A percentile compares a stretch with the other conserved stretches of the same genome.
Evolutionary conservation across 176 grass and related monocot genomes (phyloP).

Genomic region (Lolium perenne): DNA sequence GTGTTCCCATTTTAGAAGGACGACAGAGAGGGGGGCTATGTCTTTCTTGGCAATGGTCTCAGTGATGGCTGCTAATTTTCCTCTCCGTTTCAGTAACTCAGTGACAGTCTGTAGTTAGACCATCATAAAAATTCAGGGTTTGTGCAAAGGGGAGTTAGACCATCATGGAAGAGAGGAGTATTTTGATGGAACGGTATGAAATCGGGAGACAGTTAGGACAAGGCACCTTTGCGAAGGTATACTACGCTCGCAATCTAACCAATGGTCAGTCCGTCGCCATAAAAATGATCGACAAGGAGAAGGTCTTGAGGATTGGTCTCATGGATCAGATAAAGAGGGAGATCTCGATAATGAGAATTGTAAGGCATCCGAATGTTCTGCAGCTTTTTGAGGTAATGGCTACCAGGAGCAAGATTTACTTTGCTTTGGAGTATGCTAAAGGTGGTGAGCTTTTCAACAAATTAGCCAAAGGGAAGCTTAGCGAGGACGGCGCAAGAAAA

Average conservation of each 20-base stretch:
- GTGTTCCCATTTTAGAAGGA: slow-evolving; percentile 11
- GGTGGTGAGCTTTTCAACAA: slow-evolving; percentile 88
- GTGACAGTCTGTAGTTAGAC: not conserved
- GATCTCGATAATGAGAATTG: slow-evolving; percentile 76
- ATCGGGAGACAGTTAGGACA: slow-evolving; percentile 74
- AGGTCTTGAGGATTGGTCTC: slow-evolving; percentile 70
- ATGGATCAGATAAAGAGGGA: slow-evolving; percentile 84
- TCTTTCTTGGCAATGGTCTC: slow-evolving; percentile 35
- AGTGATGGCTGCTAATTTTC: slow-evolving; percentile 35
- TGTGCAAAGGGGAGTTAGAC: not conserved
- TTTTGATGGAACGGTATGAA: slow-evolving; percentile 73
- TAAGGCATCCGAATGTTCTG: slow-evolving; percentile 76
- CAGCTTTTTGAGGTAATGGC: slow-evolving; percentile 87
- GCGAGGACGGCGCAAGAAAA: slow-evolving; percentile 58
- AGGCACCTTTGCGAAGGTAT: slow-evolving; percentile 84
- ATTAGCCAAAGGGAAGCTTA: slow-evolving; percentile 65
- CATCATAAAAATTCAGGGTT: not conserved
- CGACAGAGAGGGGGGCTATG: slow-evolving; percentile 6
- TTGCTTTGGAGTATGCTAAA: slow-evolving; percentile 76
- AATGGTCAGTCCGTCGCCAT: slow-evolving; percentile 71
- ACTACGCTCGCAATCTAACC: slow-evolving; percentile 65
- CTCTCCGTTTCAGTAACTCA: not conserved
- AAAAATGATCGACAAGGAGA: slow-evolving; percentile 93
- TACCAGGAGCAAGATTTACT: slow-evolving; percentile 86
- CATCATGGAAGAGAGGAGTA: slow-evolving; percentile 54